Base-by-base conservation (phyloP, 768 basidiomycete species). In the Boletus pseudo-olivaceus region DNA sequence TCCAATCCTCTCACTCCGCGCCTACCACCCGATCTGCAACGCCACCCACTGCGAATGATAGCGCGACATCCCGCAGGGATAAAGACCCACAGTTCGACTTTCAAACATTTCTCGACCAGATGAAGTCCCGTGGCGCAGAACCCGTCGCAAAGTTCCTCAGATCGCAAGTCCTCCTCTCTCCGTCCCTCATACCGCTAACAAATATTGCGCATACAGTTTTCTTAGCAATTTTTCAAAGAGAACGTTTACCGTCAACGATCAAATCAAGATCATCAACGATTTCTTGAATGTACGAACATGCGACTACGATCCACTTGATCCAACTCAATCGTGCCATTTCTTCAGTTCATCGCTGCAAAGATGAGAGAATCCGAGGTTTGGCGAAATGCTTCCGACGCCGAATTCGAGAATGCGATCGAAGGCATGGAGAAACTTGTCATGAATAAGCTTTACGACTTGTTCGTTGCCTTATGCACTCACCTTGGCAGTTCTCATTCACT, bases 341-440 rank as follows among this genome's bases (percentile, higher is more conserved):
- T 64, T 30, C 62, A 96, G 90, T 99, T 99, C 68, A 98, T 99
- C 62, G 76, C 88, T 0, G 77, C 72, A 33, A 90, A 89, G 67
- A 99, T 99, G 97, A 77, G 87, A 20, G 83, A 84, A 54, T 79
- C 80, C 29, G 93, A 94, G 20, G 75, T 88, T 0, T 98, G 94
- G 95, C 83, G 82, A 65, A 83, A 84, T 54, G 81, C 81, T 1
- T 78, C 85, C 3, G 86, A 92, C 20, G 73, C 76, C 7, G 94
- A 98, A 69, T 98, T 99, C 60, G 97, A 98, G 50, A 95, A 96
- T 63, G 93, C 94, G 0, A 82, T 93, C 77, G 97, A 99, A 72
- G 95, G 94, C 48, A 98, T 98, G 93, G 97, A 99, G 78, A 99
- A 99, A 71, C 81, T 99, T 7, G 97, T 99, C 61, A 98, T 99